Evolutionary conservation across 805 yeast genomes (phyloP), one percentile per base, ranked within the genome.

Genomic region (Ogataea neopini): DNA sequence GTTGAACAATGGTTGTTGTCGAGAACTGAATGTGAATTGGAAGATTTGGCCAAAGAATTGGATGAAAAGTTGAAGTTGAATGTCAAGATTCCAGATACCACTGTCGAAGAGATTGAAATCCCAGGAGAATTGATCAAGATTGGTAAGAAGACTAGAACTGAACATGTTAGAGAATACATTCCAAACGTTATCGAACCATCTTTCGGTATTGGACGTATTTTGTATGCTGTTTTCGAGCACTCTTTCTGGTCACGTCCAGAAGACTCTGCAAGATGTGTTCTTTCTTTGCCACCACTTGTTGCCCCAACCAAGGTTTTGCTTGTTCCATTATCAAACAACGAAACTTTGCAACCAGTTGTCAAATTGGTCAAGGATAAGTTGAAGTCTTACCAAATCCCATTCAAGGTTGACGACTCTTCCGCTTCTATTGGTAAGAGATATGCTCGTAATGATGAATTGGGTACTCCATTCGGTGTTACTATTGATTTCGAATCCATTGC

Each of bases 111-210:
- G 25, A 79, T 86, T 48, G 96, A 64, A 50, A 73, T 94, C 50
- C 96, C 85, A 60, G 69, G 73, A 47, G 80, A 82, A 26, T 81
- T 89, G 59, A 76, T 94, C 56, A 75, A 76, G 56, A 89, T 94
- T 64, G 88, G 79, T 60, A 82, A 86, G 74, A 84, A 80, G 66
- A 82, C 85, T 46, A 84, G 82, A 64, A 84, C 85, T 43, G 96
- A 89, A 72, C 96, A 91, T 68, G 77, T 94, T 49, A 88, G 98
- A 66, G 99, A 95, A 74, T 94, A 73, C 73, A 88, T 88, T 57
- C 99, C 99, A 53, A 90, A 88, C 67, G 99, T 94, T 52, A 94
- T 94, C 62, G 99, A 94, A 75, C 99, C 99, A 53, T 94, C 99
- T 6, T 94, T 94, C 64, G 99, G 99, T 80, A 86, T 94, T 66